These are phyloP conservation scores for Plantago lanceolata DNA, from an alignment of 305 asterid species.

Conservation along the genomic window DNA sequence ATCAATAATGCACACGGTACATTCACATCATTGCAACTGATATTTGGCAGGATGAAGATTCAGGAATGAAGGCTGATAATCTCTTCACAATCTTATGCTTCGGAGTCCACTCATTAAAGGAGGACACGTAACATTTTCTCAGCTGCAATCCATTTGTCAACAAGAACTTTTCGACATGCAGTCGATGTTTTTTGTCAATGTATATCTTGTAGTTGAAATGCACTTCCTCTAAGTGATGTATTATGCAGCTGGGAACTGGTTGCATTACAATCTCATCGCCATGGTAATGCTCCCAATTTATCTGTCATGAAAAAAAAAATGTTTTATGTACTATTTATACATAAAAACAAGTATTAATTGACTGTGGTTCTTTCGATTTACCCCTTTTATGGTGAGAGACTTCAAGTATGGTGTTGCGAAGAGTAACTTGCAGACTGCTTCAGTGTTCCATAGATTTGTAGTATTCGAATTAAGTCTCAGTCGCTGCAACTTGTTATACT, in stretches of 20 bases:
- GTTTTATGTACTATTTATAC: too few relatives aligned
- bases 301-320: not conserved
- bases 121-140: not conserved
- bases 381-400: not conserved
- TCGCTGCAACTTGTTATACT: slow-evolving; percentile 4
- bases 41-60: not conserved
- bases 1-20: too few relatives aligned
- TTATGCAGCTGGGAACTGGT: not conserved
- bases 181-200: too few relatives aligned
- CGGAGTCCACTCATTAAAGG: not conserved
- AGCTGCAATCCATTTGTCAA: not conserved
- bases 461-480: not conserved
- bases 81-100: not conserved
- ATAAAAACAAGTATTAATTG: too few relatives aligned
- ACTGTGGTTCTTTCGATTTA: not conserved
- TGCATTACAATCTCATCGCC: not conserved
- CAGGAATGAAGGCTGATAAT: not conserved
- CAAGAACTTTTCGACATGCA: not conserved
- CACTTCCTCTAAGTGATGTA: slow-evolving; percentile 1
- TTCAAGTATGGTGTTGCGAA: not conserved
- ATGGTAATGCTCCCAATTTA: not conserved
- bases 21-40: not conserved
- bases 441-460: not conserved
- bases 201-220: too few relatives aligned
- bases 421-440: not conserved